Percentiles rank a stretch among this genome's conserved stretches.
Conservation (phyloP, 2,329 filamentous ascomycete species). For the Phialophora expanda region DNA sequence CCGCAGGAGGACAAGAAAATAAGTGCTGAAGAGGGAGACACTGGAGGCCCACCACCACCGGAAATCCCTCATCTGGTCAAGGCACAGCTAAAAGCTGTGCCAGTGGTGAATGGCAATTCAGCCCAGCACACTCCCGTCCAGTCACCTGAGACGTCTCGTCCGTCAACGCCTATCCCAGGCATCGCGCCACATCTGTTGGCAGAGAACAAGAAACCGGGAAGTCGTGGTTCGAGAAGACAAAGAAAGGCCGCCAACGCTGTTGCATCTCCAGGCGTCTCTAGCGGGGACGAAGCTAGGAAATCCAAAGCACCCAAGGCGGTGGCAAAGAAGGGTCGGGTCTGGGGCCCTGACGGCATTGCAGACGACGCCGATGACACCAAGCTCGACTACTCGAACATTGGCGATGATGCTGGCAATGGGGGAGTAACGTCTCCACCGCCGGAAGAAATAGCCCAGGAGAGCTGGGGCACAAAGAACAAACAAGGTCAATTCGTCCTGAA, state of each 20-base stretch:
- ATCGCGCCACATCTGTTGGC: constrained; percentile 68
- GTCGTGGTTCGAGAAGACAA: constrained; percentile 79
- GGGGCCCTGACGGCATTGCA: constrained; percentile 86
- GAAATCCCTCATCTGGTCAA: constrained; percentile 59
- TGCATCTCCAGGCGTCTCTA: constrained; percentile 70
- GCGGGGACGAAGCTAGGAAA: constrained; percentile 78
- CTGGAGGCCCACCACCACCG: constrained; percentile 58
- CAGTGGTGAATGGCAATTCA: constrained; percentile 54
- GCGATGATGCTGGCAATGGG: constrained; percentile 48
- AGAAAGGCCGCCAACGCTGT: constrained; percentile 67
- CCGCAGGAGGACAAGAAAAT: constrained; percentile 56
- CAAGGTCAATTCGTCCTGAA: constrained; percentile 94
- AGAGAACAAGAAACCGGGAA: constrained; percentile 74
- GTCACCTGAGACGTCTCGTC: constrained; percentile 78
- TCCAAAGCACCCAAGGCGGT: constrained; percentile 58
- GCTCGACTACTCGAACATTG: constrained; percentile 84
- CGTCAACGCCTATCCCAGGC: constrained; percentile 70
- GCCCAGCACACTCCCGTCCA: constrained; percentile 71
- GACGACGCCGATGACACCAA: constrained; percentile 80
- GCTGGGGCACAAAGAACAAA: constrained; percentile 82
- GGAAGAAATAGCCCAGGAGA: constrained; percentile 75
- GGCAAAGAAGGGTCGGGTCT: constrained; percentile 86
- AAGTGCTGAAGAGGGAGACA: constrained; percentile 53
- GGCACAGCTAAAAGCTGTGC: constrained; percentile 54
- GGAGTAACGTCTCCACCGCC: constrained; percentile 61